These are phyloP conservation scores for Lipomyces yarrowii DNA, from an alignment of 1,139 yeast genomes.

Conservation along the genomic window DNA sequence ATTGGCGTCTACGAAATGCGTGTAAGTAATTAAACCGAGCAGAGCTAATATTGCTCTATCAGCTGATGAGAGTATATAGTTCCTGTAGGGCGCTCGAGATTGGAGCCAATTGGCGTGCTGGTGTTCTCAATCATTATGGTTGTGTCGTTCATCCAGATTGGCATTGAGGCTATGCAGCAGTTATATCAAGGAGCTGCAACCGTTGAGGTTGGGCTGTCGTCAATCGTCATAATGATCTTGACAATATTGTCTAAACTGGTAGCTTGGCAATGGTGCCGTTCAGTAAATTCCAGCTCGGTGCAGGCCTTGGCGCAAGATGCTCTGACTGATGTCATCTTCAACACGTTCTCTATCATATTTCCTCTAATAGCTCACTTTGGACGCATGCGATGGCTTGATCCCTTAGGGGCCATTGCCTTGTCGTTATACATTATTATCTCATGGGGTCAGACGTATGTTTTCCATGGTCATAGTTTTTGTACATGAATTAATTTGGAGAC, in stretches of 20 bases:
- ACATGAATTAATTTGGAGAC: neutral
- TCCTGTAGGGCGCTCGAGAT: slow-evolving; percentile 72
- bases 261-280: slow-evolving; percentile 67
- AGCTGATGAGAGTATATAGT: slow-evolving; percentile 42
- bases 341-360: slow-evolving; percentile 62
- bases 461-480: neutral
- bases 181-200: slow-evolving; percentile 41
- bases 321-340: slow-evolving; percentile 72
- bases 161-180: slow-evolving; percentile 56
- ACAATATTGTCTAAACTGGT: slow-evolving; percentile 64
- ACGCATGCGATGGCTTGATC: slow-evolving; percentile 71
- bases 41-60: neutral
- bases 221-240: slow-evolving; percentile 60
- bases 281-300: slow-evolving; percentile 67
- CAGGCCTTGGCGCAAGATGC: slow-evolving; percentile 86
- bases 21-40: slow-evolving; percentile 34
- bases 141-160: slow-evolving; percentile 72
- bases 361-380: slow-evolving; percentile 61
- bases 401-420: slow-evolving; percentile 67
- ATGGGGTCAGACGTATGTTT: slow-evolving; percentile 54
- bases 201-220: slow-evolving; percentile 56
- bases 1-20: slow-evolving; percentile 51
- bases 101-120: slow-evolving; percentile 79
- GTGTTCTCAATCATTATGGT: slow-evolving; percentile 73
- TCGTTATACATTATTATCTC: slow-evolving; percentile 64